Base-by-base conservation (phyloP, 495 filamentous ascomycete genomes). In the Talaromyces proteolyticus region DNA sequence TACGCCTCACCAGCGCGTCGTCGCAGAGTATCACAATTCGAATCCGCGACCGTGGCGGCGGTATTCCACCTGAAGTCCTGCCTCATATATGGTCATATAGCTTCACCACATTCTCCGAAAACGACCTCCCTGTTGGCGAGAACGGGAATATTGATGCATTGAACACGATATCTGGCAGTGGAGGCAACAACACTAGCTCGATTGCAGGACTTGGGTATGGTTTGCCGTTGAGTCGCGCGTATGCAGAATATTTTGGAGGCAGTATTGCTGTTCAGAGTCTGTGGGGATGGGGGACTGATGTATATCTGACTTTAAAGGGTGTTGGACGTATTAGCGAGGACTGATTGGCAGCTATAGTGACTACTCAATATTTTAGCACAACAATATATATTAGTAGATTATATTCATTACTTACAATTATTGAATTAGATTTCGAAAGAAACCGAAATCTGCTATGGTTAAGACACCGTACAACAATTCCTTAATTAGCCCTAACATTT, bases 171-270 rank as follows among this genome's bases (percentile, higher is more conserved):
- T 82, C 85, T 14, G 78, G 75, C 0, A 77, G 75, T 16, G 80
- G 85, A 40, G 80, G 78, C 3, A 82, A 83, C 3, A 82, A 83
- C 29, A 69, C 78, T 3, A 87, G 82, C 57, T 89, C 84, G 46
- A 91, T 98, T 52, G 93, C 93, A 0, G 91, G 93, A 1, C 70
- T 98, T 21, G 93, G 93, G 2, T 98, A 98, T 68, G 93, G 93
- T 11, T 58, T 98, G 51, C 93, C 93, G 36, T 67, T 98, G 34
- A 89, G 91, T 45, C 78, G 93, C 55, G 92, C 93, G 0, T 98
- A 98, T 68, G 93, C 93, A 0, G 91, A 98, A 69, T 96, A 97
- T 60, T 98, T 98, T 74, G 93, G 93, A 2, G 93, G 93, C 1
- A 89, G 92, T n/a, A 90, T 98, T 54, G 81, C 80, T 6, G 84